Evolutionary conservation across 2,329 filamentous ascomycete genomes (phyloP).

Genomic region (Coniochaeta ligniaria): DNA sequence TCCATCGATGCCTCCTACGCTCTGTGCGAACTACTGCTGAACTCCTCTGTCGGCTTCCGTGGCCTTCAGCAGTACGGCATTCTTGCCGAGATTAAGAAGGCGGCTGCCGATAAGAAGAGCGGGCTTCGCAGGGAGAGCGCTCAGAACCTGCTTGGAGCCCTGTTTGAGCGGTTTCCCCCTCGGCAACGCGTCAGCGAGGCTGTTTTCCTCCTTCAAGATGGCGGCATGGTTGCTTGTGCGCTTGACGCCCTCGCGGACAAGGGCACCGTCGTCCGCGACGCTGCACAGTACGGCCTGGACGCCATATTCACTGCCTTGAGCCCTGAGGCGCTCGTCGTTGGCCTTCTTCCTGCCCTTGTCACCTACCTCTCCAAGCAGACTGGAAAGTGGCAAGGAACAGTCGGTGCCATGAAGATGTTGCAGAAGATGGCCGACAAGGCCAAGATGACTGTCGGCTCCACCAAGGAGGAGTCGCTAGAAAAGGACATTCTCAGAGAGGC

Average conservation of each 20-base stretch:
- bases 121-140: conserved; percentile 78
- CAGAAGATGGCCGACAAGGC: conserved; percentile 95
- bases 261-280: conserved; percentile 78
- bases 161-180: conserved; percentile 83
- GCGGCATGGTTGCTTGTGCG: conserved; percentile 62
- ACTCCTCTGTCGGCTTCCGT: conserved; percentile 39
- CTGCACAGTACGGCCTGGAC: conserved; percentile 90
- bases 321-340: conserved; percentile 75
- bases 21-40: conserved; percentile 52
- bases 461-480: conserved; percentile 74
- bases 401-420: conserved; percentile 76
- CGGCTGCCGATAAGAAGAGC: conserved; percentile 89
- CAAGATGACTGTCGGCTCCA: conserved; percentile 70
- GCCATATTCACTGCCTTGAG: conserved; percentile 74
- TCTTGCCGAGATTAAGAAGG: conserved; percentile 56
- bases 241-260: conserved; percentile 89
- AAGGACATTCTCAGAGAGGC: conserved; percentile 86
- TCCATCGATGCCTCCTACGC: conserved; percentile 59
- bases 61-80: conserved; percentile 48
- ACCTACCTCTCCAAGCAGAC: conserved; percentile 75
- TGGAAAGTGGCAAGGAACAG: conserved; percentile 95
- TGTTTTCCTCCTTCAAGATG: conserved; percentile 74
- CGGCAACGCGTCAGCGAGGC: conserved; percentile 74
- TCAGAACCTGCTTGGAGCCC: conserved; percentile 88
- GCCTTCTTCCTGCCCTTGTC: conserved; percentile 68